Percentiles rank a stretch among this genome's conserved stretches.
Evolutionary conservation across 345 rosid species (phyloP).

Genomic region (Stellera chamaejasme): DNA sequence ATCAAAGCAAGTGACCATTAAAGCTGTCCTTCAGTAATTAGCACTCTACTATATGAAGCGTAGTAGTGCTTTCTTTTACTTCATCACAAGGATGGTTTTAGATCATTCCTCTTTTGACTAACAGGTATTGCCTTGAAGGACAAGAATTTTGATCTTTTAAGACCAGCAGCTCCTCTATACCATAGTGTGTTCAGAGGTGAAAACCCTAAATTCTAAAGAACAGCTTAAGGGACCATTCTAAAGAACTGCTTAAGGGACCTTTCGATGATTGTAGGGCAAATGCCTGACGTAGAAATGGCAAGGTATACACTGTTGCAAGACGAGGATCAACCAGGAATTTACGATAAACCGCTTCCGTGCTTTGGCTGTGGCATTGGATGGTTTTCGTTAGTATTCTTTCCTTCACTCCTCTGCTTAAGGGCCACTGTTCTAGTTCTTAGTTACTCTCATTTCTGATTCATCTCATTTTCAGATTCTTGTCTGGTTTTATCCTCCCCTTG

Average conservation of each 20-base stretch:
- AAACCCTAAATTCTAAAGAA: neutral
- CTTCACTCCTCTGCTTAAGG: neutral
- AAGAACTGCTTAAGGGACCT: conserved; percentile 12
- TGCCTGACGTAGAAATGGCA: conserved; percentile 39
- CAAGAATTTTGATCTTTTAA: conserved; percentile 63
- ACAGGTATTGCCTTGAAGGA: conserved; percentile 36
- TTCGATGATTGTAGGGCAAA: conserved; percentile 32
- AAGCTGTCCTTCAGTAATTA: too few relatives aligned
- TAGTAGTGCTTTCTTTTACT: too few relatives aligned
- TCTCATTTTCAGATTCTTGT: conserved; percentile 50
- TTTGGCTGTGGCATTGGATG: conserved; percentile 92
- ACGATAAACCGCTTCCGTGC: conserved; percentile 81
- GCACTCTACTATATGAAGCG: too few relatives aligned
- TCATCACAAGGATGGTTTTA: too few relatives aligned
- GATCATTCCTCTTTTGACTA: neutral
- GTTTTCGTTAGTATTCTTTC: conserved; percentile 66
- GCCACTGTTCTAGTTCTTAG: neutral
- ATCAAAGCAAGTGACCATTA: conserved; percentile 20
- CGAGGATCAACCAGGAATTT: conserved; percentile 45
- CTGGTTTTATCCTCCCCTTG: conserved; percentile 62
- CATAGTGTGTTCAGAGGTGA: conserved; percentile 48
- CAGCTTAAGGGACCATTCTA: conserved; percentile 15
- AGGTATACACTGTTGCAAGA: conserved; percentile 56
- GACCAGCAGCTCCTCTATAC: conserved; percentile 59
- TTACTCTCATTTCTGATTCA: neutral